Base-by-base conservation (phyloP, 1,284 basidiomycete species). In the Stygiomarasmius scandens region DNA sequence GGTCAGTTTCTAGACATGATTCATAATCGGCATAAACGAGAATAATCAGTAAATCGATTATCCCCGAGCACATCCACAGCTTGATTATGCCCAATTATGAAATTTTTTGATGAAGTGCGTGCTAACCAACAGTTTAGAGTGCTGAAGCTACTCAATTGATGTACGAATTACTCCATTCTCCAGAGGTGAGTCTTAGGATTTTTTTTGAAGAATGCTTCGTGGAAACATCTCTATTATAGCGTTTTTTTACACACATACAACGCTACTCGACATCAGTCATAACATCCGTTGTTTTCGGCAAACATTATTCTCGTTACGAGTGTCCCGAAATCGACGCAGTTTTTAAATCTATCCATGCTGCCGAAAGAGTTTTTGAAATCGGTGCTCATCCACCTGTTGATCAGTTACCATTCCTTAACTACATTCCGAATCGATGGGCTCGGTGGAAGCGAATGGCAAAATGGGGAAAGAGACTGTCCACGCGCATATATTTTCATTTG, bases 341-440 rank as follows among this genome's bases (percentile, higher is more conserved):
- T 53, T 70, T 66, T 56, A 55, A 69, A 11, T 61, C 59, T 10
- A 59, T 67, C 25, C 63, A 70, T 34, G 60, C 63, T 16, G 71
- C 65, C 64, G 66, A 67, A 46, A 50, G 61, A 22, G 54, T 67
- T 9, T 60, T 71, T 38, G 68, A 66, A 53, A 68, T 70, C 11
- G 72, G 72, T 45, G 61, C 67, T 24, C 65, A 68, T 24, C 66
- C 71, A 11, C 72, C 74, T 16, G 53, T 75, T 14, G 72, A 74
- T 51, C 53, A 73, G 5, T 55, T 75, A 36, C 73, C 73, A 8
- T 61, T 71, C 54, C 66, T 74, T 25, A 67, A 68, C 41, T 66
- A 73, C 54, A 63, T 74, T 48, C 74, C 73, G 6, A 68, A 67
- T 54, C 49, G 66, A 19, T 69, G 67, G 63, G 73, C 73, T 3